phyloP scores from a whole-genome alignment of 2,329 filamentous ascomycete species.

The Apiospora hydei region DNA sequence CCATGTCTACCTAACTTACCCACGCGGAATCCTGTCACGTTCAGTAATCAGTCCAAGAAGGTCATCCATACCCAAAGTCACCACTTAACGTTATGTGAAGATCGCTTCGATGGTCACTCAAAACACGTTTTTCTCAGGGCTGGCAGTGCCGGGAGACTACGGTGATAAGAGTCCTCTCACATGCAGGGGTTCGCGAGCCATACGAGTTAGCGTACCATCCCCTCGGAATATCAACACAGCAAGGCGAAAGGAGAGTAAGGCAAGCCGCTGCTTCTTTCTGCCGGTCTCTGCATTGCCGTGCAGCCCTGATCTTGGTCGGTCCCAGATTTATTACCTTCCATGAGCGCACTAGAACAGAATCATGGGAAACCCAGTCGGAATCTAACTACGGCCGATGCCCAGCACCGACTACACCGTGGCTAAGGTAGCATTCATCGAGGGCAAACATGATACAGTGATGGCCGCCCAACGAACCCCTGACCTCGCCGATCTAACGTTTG shows the following conservation, averaged over 20 bases:
- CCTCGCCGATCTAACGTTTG: not conserved
- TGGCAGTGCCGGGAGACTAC: no score
- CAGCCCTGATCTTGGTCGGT: not conserved
- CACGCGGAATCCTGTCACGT: not conserved
- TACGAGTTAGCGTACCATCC: not conserved
- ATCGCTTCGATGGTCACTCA: not conserved
- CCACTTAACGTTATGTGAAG: not conserved
- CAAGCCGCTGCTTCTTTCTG: not conserved
- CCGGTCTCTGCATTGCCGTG: not conserved
- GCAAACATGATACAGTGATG: not conserved
- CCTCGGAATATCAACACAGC: not conserved
- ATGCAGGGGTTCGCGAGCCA: not conserved
- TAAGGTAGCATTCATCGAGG: not conserved
- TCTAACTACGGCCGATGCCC: not conserved
- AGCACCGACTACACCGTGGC: not conserved
- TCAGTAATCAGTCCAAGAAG: not conserved
- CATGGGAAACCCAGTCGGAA: not conserved
- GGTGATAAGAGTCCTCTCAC: not conserved
- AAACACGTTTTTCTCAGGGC: no score
- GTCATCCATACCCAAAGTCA: no score
- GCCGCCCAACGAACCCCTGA: not conserved
- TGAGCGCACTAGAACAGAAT: not conserved
- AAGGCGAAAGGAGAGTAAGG: not conserved
- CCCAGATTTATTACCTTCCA: not conserved
- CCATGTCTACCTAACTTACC: not conserved